Base-by-base conservation (phyloP, 352 stramenopile species). In the Pilasporangium apinafurcum region DNA sequence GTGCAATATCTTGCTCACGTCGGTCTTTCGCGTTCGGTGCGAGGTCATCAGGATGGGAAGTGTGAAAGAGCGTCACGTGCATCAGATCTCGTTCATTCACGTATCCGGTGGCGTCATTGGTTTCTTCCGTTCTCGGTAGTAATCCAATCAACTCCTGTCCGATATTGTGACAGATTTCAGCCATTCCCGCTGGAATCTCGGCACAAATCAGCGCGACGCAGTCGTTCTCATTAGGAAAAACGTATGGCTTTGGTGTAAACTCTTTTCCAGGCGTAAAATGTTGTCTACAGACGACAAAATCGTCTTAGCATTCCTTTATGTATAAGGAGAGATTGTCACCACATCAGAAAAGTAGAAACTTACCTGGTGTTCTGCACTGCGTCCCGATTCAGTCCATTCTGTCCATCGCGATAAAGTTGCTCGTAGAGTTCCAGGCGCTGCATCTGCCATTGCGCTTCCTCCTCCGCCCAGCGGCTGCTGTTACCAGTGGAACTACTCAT, bases 11-110 rank as follows among this genome's bases (percentile, higher is more conserved):
- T 32, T 70, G 37, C 5, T 38, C 22, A 29, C 64, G 59, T 1
- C 64, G 69, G 4, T 48, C 25, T 29, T 50, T 69, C 12, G 68
- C 65, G 24, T 65, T 42, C 0, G 73, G 68, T 2, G 75, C 51
- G 27, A 86, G 42, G 12, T 83, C 73, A 21, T 69, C 59, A 5
- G 77, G 77, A 36, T 86, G 74, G 10, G 77, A 90, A 35, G 77
- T 86, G 58, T 90, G 77, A 51, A 86, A 87, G 8, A 90, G 53
- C 44, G 77, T 90, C 49, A 90, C 53, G 55, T 90, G 77, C 77
- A 90, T 86, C 24, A 81, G 65, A 4, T 80, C 70, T 12, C 62
- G 56, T 8, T 63, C 66, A 44, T 83, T 87, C 27, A 86, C 66
- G 47, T 79, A 85, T n/a, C 49, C 59, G 17, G 64, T 61, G 14